Evolutionary conservation across 495 filamentous ascomycete genomes (phyloP), one percentile per base, ranked within the genome.

Genomic region (Rostrohypoxylon terebratum): DNA sequence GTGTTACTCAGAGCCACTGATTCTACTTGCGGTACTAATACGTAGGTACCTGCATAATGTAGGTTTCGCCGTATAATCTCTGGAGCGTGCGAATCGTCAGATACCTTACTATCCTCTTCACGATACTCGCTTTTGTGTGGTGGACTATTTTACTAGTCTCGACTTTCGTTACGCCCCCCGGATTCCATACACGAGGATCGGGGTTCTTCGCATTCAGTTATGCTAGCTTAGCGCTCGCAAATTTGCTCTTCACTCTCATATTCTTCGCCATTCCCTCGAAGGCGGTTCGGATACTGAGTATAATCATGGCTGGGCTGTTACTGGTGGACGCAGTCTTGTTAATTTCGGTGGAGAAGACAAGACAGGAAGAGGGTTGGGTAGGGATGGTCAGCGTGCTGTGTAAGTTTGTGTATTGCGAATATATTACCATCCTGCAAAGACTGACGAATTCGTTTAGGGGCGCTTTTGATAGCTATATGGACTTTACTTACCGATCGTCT

Each of bases 11-110:
- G 2, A 59, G 14, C 60, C 38, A 10, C 40, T n/a, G 20, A 10
- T 18, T 44, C n/a, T 20, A 44, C 69, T 9, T 72, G 5, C 16
- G 13, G 23, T 1, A 8, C 40, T 31, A 10, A 74, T 34, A 47
- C 23, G 23, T 25, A 45, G n/a, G n/a, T n/a, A n/a, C n/a, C n/a
- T n/a, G 16, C 13, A 40, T 16, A 38, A n/a, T 14, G 13, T 62
- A 94, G 92, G 92, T 98, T 33, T 94, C 96, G 1, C 96, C 96
- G 0, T 97, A 97, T 82, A 99, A 99, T 76, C 89, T 98, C 59
- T 97, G 92, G 89, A 91, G 88, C 68, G 91, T 99, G 40, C 90
- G 96, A 31, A 85, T 91, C 34, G 81, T 95, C 13, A 88, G 93
- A 71, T 91, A 87, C 77, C 74, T 94, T 42, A 92, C 92, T 3